phyloP scores from a whole-genome alignment of 805 yeast species.

The Suhomyces prunicola region DNA sequence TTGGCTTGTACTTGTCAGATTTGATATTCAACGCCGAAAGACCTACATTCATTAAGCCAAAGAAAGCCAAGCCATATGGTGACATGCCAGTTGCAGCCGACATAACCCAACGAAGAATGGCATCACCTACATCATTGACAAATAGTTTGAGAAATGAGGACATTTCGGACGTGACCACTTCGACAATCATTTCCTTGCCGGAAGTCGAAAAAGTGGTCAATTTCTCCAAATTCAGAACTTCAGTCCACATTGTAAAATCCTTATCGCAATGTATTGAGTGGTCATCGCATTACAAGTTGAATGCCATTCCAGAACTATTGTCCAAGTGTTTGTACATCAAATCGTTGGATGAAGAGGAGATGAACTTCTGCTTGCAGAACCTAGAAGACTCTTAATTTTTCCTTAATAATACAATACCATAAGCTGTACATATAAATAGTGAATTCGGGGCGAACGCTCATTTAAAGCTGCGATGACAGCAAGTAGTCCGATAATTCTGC shows the following conservation, averaged over 20 bases:
- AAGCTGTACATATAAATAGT: neutral
- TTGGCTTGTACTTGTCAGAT: conserved; percentile 83
- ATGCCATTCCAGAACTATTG: conserved; percentile 58
- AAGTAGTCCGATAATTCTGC: too few species aligned
- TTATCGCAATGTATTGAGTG: conserved; percentile 82
- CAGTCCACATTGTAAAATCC: conserved; percentile 73
- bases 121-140: neutral
- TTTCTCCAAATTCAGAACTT: conserved; percentile 70
- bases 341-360: conserved; percentile 70
- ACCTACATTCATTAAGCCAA: conserved; percentile 42
- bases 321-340: conserved; percentile 83
- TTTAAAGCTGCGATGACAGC: neutral
- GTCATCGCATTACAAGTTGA: conserved; percentile 64
- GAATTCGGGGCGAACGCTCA: too few species aligned
- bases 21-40: conserved; percentile 70
- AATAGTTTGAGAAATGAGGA: neutral
- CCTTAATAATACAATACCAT: neutral
- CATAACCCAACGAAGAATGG: neutral
- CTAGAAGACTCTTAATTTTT: conserved; percentile 3
- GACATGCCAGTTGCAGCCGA: neutral
- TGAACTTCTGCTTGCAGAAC: conserved; percentile 37
- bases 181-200: conserved; percentile 10
- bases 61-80: conserved; percentile 1
- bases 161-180: conserved; percentile 7
- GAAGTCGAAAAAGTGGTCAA: conserved; percentile 52